Evolutionary conservation across 2,329 filamentous ascomycete genomes (phyloP), one percentile per base, ranked within the genome.

Genomic region (Pseudopithomyces chartarum): DNA sequence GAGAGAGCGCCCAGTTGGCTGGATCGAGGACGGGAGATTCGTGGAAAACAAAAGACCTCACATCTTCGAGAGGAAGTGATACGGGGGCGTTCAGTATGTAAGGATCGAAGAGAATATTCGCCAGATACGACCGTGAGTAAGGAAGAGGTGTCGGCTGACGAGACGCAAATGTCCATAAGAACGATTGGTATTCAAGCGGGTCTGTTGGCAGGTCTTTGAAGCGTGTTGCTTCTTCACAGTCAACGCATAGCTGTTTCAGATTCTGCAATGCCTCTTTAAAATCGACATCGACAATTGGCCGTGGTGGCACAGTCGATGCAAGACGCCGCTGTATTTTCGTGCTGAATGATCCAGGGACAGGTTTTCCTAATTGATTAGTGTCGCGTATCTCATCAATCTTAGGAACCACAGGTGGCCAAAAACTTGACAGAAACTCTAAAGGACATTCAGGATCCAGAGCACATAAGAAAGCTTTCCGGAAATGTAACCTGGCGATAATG

Each of bases 241-340:
- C 91, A 54, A 84, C 80, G 59, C 90, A 90, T 26, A 97, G 78
- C 43, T 87, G 85, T 55, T 83, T 83, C 60, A 97, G 82, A 64
- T 91, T 88, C 19, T 78, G 78, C 60, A 89, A 84, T 0, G 92
- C 90, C 66, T 91, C 87, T 13, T 88, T 84, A 64, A 91, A 89
- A 23, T 84, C 85, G 2, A 93, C 80, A 52, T 91, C 84, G 11
- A 97, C 90, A 65, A 97, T 94, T 0, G 94, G 93, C 8, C 94
- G 85, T 7, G 95, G 95, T 3, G 95, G 95, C 67, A 97, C 93
- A 0, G 92, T 97, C 64, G 92, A 97, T 0, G 95, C 93, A 32
- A 99, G 82, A 60, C 90, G 90, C n/a, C 93, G 85, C 71, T 99
- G 95, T 36, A 98, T 84, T 71, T 97, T 96, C 22, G 87, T 86